Percentiles rank a stretch among this genome's conserved stretches.
Conservation (phyloP, 805 yeast species). For the Myxozyma kluyveri region DNA sequence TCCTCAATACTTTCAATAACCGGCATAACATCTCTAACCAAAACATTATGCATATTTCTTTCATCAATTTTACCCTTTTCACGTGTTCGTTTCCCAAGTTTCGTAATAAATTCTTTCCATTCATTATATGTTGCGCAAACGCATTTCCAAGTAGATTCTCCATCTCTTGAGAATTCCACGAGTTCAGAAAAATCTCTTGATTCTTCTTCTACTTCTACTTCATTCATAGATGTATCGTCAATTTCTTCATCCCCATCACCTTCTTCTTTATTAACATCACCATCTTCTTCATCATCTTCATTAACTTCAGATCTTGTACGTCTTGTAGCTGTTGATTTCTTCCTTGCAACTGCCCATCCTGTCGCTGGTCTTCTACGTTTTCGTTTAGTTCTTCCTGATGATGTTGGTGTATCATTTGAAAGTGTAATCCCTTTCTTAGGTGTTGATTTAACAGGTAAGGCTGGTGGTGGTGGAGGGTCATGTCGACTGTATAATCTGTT, state of each 20-base stretch:
- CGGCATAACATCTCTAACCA: constrained; percentile 34
- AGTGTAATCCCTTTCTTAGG: too few relatives aligned
- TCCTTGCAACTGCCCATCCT: constrained; percentile 16
- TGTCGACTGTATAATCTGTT: constrained; percentile 36
- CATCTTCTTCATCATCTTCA: constrained; percentile 23
- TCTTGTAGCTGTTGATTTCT: constrained; percentile 1
- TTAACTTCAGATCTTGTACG: constrained; percentile 18
- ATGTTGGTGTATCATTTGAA: neutral
- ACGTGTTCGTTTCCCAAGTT: constrained; percentile 25
- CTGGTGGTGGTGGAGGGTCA: constrained; percentile 12
- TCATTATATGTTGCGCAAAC: constrained; percentile 35
- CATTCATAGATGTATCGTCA: constrained; percentile 1
- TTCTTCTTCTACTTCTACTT: constrained; percentile 6
- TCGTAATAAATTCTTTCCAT: constrained; percentile 33
- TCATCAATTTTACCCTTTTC: constrained; percentile 25
- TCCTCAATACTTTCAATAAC: constrained; percentile 35
- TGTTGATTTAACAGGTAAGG: constrained; percentile 4
- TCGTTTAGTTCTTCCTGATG: constrained; percentile 3
- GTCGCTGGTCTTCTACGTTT: constrained; percentile 18
- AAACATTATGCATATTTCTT: constrained; percentile 25
- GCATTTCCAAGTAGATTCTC: constrained; percentile 35
- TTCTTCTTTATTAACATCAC: constrained; percentile 10
- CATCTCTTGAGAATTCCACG: constrained; percentile 21
- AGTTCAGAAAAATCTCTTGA: constrained; percentile 14
- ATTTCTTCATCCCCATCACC: neutral